phyloP scores from a whole-genome alignment of 129 eudicot species.

The Dittrichia graveolens region DNA sequence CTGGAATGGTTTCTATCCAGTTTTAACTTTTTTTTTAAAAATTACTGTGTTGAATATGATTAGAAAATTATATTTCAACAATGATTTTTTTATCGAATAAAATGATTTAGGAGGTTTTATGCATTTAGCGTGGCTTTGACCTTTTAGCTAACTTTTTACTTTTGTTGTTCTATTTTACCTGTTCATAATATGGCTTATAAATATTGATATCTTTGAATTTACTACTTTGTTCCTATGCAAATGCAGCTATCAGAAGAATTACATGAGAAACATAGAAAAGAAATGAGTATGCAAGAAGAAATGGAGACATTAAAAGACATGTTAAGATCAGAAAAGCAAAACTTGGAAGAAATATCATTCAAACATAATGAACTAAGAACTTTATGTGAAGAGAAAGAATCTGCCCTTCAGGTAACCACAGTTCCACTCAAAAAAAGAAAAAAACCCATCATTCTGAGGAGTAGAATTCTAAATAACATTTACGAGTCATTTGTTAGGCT shows the following conservation, averaged over 20 bases:
- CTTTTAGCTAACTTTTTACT: too few species aligned
- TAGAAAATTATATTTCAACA: too few species aligned
- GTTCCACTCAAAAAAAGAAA: neutral
- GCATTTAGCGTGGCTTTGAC: too few species aligned
- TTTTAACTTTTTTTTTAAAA: too few species aligned
- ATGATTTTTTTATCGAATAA: too few species aligned
- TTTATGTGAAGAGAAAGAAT: constrained; percentile 66
- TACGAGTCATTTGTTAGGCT: constrained; percentile 40
- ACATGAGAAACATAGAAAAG: constrained; percentile 63
- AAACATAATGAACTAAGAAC: constrained; percentile 60
- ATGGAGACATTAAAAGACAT: constrained; percentile 60
- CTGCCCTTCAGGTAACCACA: constrained; percentile 66
- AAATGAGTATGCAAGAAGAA: constrained; percentile 60
- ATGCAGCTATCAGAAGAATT: constrained; percentile 70
- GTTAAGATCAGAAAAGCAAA: constrained; percentile 61
- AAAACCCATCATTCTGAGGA: neutral
- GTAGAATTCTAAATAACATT: neutral
- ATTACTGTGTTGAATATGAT: too few species aligned
- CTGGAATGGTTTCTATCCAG: too few species aligned
- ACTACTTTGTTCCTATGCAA: constrained; percentile 17
- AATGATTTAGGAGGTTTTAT: too few species aligned
- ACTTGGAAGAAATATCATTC: constrained; percentile 52
- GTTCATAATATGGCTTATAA: neutral
- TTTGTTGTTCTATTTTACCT: neutral
- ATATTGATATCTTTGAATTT: neutral